A percentile compares a stretch with the other conserved stretches of the same genome.
Evolutionary conservation across 495 filamentous ascomycete species (phyloP).

Genomic region (Rhypophila decipiens): DNA sequence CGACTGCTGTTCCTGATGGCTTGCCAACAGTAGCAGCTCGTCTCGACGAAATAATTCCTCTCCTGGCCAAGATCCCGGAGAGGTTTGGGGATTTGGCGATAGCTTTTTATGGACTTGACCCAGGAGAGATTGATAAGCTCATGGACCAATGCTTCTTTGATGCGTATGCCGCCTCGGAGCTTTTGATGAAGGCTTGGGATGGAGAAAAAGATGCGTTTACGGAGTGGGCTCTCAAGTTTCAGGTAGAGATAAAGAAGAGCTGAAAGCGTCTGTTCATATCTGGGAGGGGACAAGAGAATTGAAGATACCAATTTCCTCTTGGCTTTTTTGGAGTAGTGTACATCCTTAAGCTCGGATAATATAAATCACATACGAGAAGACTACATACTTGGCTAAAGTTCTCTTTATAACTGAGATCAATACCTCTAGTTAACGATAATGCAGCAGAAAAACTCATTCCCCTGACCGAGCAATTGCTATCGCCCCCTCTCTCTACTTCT

Average conservation of each 20-base stretch:
- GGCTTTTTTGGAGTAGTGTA: no score
- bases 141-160: slow-evolving; percentile 46
- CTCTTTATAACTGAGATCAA: no score
- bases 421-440: no score
- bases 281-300: no score
- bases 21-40: slow-evolving; percentile 25
- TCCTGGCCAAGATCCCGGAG: slow-evolving; percentile 35
- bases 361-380: no score
- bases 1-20: not conserved
- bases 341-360: no score
- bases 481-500: no score
- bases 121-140: slow-evolving; percentile 31
- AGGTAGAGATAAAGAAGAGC: slow-evolving; percentile 41
- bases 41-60: slow-evolving; percentile 36
- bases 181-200: slow-evolving; percentile 37
- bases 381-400: no score
- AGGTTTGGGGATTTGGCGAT: slow-evolving; percentile 35
- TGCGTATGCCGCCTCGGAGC: slow-evolving; percentile 39
- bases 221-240: slow-evolving; percentile 43
- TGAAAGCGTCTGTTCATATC: no score
- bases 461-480: no score
- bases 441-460: no score
- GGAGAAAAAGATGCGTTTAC: slow-evolving; percentile 41
- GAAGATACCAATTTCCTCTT: no score
- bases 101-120: slow-evolving; percentile 48